These are phyloP conservation scores for Nothophytophthora sp. DNA, from an alignment of 352 stramenopile species.

Conservation along the genomic window DNA sequence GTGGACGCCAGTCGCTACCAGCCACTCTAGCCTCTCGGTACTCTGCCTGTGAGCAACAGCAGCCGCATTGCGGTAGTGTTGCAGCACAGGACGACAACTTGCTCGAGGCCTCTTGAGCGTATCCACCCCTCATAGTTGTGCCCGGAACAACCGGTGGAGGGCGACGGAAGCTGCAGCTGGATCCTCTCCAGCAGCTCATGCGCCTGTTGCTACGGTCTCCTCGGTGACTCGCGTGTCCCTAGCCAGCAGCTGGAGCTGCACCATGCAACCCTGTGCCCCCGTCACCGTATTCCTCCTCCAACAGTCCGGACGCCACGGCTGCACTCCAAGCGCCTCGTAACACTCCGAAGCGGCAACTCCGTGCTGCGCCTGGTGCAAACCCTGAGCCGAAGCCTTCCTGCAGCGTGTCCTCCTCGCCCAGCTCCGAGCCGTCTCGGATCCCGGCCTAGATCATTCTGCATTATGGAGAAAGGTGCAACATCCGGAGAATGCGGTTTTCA, in stretches of 20 bases:
- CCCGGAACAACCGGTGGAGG: neutral
- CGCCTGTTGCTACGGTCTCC: constrained; percentile 7
- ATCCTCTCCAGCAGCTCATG: constrained; percentile 14
- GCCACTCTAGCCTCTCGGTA: too few relatives aligned
- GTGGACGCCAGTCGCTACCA: too few relatives aligned
- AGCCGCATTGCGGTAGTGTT: too few relatives aligned
- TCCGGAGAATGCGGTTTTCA: neutral
- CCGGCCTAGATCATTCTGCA: too few relatives aligned
- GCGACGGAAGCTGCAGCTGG: constrained; percentile 11
- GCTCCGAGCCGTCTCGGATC: constrained; percentile 67
- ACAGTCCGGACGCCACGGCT: constrained; percentile 22
- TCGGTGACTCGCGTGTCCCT: constrained; percentile 19
- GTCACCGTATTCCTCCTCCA: constrained; percentile 8
- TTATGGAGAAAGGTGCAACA: too few relatives aligned
- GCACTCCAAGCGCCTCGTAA: constrained; percentile 53
- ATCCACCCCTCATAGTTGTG: too few relatives aligned
- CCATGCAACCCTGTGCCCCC: constrained; percentile 9
- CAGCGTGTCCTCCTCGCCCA: constrained; percentile 70
- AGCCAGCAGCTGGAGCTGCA: constrained; percentile 17
- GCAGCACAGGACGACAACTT: too few relatives aligned
- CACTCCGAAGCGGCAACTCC: constrained; percentile 42
- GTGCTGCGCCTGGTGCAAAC: constrained; percentile 34
- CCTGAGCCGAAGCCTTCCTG: constrained; percentile 73
- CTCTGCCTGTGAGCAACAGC: too few relatives aligned
- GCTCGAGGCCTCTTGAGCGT: too few relatives aligned